Percentiles rank a stretch among this genome's conserved stretches.
Evolutionary conservation across 1,284 basidiomycete species (phyloP).

Genomic region (Ustilago esculenta): DNA sequence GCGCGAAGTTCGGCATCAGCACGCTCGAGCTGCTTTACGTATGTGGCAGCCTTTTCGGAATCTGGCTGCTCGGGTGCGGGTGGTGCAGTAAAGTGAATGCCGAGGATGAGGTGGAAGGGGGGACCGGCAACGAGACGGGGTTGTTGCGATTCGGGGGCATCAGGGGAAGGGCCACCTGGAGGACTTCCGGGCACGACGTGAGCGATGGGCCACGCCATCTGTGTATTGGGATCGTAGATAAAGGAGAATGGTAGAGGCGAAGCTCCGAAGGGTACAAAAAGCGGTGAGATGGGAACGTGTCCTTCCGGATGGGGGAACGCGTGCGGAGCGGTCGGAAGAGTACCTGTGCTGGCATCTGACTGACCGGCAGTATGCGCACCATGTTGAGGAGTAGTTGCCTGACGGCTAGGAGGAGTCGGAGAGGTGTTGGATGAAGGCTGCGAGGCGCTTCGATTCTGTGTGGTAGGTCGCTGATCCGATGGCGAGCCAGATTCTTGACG

Average conservation of each 20-base stretch:
- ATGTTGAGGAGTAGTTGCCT: too few species aligned
- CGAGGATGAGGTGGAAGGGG: slow-evolving; percentile 55
- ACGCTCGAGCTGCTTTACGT: slow-evolving; percentile 55
- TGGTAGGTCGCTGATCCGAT: neutral
- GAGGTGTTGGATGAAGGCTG: neutral
- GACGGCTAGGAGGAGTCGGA: too few species aligned
- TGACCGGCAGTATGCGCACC: neutral
- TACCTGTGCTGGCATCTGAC: neutral
- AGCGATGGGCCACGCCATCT: slow-evolving; percentile 58
- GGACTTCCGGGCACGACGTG: slow-evolving; percentile 33
- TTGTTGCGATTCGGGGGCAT: slow-evolving; percentile 29
- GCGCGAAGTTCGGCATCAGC: slow-evolving; percentile 62
- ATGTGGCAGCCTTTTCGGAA: slow-evolving; percentile 41
- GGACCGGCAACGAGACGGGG: slow-evolving; percentile 52
- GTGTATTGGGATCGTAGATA: slow-evolving; percentile 53
- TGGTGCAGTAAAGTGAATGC: slow-evolving; percentile 41
- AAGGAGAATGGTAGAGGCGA: slow-evolving; percentile 60
- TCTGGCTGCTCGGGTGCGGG: slow-evolving; percentile 46
- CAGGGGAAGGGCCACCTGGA: slow-evolving; percentile 32
- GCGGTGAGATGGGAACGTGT: slow-evolving; percentile 47
- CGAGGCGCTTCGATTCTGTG: neutral
- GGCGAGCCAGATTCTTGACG: neutral
- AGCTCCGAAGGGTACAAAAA: slow-evolving; percentile 56
- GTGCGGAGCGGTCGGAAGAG: neutral
- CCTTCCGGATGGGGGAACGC: slow-evolving; percentile 31